Base-by-base conservation (phyloP, 2,329 filamentous ascomycete species). In the Ophiostoma montium region DNA sequence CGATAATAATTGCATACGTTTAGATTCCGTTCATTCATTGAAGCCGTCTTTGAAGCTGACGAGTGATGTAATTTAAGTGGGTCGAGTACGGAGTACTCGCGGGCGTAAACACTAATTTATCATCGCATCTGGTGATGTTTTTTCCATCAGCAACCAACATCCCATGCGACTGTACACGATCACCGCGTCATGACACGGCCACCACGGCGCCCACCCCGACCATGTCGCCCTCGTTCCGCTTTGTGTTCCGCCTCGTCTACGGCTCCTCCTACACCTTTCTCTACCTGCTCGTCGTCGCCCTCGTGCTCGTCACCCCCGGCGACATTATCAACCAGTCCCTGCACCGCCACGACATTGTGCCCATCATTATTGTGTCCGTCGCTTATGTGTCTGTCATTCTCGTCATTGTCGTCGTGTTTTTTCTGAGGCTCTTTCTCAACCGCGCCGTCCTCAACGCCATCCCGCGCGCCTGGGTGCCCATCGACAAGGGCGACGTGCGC, bases 341-440 rank as follows among this genome's bases (percentile, higher is more conserved):
- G 50, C 63, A 68, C 32, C 80, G 77, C 49, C 58, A 68, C 47
- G 82, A 87, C 57, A 69, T 79, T 46, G 85, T 85, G 63, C 92
- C 95, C 63, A 78, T 94, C 59, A 84, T 92, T 67, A 82, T 92
- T 60, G 77, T 95, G 57, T 76, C 78, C 48, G 80, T 84, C 52
- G 75, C 76, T 58, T 94, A 94, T 61, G 66, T 89, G 50, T 68
- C 87, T 44, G 87, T 86, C 13, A 70, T 83, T 42, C 53, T 85
- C 42, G 67, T 88, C 48, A 76, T 86, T 39, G 65, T 78, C 41
- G 78, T 94, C 58, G 77, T 95, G 58, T 95, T 94, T 63, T 75
- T 81, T 49, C 78, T 80, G 48, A 75, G 92, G n/a, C 75, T 95
- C 18, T 95, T 90, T 65, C 86, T 90, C 48, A 94, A 86, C 59